These are phyloP conservation scores for Aspergillus intermedius DNA, from an alignment of 2,329 filamentous ascomycete genomes.

Conservation along the genomic window DNA sequence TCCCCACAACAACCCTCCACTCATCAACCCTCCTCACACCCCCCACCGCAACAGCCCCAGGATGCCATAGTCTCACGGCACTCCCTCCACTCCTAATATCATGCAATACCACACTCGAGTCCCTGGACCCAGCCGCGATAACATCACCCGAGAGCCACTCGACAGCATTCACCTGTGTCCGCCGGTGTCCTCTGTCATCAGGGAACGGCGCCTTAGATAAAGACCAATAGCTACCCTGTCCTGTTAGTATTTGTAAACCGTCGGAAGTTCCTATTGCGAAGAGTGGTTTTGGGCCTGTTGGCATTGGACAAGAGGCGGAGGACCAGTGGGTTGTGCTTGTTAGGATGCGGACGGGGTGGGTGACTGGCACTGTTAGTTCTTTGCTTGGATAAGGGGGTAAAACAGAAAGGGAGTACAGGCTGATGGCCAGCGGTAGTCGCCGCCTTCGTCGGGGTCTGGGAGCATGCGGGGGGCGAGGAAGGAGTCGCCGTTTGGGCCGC, in stretches of 20 bases:
- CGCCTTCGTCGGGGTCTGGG: slow-evolving; percentile 25
- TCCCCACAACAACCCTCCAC: slow-evolving; percentile 29
- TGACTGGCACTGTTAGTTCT: slow-evolving; percentile 16
- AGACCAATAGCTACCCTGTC: slow-evolving; percentile 21
- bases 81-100: slow-evolving; percentile 30
- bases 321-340: slow-evolving; percentile 29
- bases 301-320: slow-evolving; percentile 29
- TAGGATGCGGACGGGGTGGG: slow-evolving; percentile 23
- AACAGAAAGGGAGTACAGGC: slow-evolving; percentile 14
- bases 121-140: slow-evolving; percentile 29
- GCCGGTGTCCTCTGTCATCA: slow-evolving; percentile 12
- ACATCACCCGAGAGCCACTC: slow-evolving; percentile 34
- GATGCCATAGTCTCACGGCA: slow-evolving; percentile 28
- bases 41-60: slow-evolving; percentile 20
- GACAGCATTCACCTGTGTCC: slow-evolving; percentile 24
- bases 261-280: slow-evolving; percentile 36
- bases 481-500: slow-evolving; percentile 26
- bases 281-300: slow-evolving; percentile 19
- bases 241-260: slow-evolving; percentile 29
- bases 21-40: slow-evolving; percentile 32
- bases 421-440: slow-evolving; percentile 26
- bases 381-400: neutral
- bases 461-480: slow-evolving; percentile 26
- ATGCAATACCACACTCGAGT: slow-evolving; percentile 29
- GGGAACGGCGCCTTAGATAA: slow-evolving; percentile 23